Percentiles rank a stretch among this genome's conserved stretches.
These are phyloP conservation scores for Elsinoe batatas DNA, from an alignment of 2,329 filamentous ascomycete genomes.

Conservation along the genomic window DNA sequence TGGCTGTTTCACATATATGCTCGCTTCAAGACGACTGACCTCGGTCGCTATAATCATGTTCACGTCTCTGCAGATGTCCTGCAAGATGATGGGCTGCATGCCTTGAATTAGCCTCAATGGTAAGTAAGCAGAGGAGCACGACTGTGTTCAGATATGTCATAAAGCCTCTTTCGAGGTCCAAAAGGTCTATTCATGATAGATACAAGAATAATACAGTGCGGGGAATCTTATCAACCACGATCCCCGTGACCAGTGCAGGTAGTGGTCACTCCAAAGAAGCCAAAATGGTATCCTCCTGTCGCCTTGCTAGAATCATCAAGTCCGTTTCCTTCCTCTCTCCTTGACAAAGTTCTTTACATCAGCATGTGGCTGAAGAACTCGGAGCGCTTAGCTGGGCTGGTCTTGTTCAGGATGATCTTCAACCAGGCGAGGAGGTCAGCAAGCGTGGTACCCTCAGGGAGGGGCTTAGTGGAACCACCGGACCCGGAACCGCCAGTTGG, in stretches of 20 bases:
- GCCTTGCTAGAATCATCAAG: background rate
- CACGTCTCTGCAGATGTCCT: background rate
- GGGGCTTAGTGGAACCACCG: constrained; percentile 16
- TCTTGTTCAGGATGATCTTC: constrained; percentile 19
- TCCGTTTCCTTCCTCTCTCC: background rate
- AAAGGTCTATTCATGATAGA: background rate
- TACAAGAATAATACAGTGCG: constrained; percentile 1
- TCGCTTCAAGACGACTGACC: too few species aligned
- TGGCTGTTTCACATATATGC: too few species aligned
- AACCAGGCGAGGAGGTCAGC: constrained; percentile 23
- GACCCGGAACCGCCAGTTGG: constrained; percentile 6
- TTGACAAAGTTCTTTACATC: background rate
- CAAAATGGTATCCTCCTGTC: background rate
- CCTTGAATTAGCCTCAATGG: background rate
- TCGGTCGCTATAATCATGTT: too few species aligned
- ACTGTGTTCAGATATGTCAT: background rate
- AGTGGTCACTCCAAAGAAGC: background rate
- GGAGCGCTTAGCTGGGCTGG: background rate
- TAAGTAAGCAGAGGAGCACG: background rate
- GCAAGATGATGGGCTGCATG: background rate
- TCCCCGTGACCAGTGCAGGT: background rate
- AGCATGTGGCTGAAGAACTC: constrained; percentile 9
- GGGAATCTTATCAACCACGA: background rate
- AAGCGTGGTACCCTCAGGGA: constrained; percentile 22
- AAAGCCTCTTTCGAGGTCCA: background rate